phyloP scores from a whole-genome alignment of 75 land plant genomes.

The Cunninghamia lanceolata region DNA sequence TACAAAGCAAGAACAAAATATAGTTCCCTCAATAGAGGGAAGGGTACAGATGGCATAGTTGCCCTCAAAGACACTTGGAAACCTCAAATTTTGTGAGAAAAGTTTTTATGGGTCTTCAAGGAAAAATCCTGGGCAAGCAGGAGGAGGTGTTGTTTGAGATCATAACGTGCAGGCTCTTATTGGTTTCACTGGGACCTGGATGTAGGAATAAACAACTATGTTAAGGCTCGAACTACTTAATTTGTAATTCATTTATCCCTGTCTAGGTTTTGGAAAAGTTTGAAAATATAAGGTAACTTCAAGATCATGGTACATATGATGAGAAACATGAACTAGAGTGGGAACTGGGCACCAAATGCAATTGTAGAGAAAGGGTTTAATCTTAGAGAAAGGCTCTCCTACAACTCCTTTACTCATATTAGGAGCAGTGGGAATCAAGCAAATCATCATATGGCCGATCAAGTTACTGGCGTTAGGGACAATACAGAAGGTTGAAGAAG shows the following conservation, averaged over 20 bases:
- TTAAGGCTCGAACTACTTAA: too few relatives aligned
- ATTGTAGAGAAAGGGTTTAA: not conserved
- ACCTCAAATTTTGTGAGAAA: not conserved
- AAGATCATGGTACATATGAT: not conserved
- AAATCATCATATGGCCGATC: not conserved
- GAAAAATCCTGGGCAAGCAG: not conserved
- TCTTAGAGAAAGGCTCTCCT: not conserved
- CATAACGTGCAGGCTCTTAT: not conserved
- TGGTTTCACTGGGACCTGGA: not conserved
- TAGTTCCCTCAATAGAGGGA: not conserved
- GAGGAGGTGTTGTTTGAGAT: not conserved
- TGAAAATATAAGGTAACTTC: not conserved
- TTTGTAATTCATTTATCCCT: not conserved
- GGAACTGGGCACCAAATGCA: not conserved
- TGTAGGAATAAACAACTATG: not conserved
- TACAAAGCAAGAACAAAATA: not conserved
- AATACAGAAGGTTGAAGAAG: not conserved
- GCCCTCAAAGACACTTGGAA: not conserved
- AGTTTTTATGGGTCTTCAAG: not conserved
- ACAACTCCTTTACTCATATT: not conserved
- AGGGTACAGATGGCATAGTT: not conserved
- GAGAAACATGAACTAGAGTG: not conserved
- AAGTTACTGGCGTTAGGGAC: not conserved
- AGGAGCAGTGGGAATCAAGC: not conserved
- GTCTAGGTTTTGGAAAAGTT: not conserved